Base-by-base conservation (phyloP, 2,329 filamentous ascomycete genomes). In the Nemania sp. region DNA sequence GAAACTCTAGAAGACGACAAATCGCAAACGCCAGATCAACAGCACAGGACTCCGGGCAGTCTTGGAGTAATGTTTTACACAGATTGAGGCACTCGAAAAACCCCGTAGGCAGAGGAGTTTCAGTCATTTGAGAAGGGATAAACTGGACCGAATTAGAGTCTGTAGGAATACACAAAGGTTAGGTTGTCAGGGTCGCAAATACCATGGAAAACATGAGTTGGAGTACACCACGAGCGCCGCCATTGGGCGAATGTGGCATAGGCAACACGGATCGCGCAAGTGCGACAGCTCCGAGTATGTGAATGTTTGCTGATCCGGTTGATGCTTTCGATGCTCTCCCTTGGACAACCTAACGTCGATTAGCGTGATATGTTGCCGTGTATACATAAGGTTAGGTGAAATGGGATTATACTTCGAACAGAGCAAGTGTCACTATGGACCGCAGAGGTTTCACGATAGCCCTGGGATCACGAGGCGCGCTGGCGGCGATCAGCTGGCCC, bases 231-330 rank as follows among this genome's bases (percentile, higher is more conserved):
- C 77, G 73, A 56, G 82, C 73, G 4, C 80, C 78, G 42, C 76
- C 72, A 19, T 74, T 68, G 0, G 73, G 69, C 0, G 68, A 63
- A 7, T 70, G 60, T 2, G 69, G 66, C 30, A 73, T 64, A 1
- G 77, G 77, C 5, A 76, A 63, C 52, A 75, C 74, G 39, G 70
- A 74, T 52, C 77, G 76, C 15, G 86, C 70, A n/a, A 87, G 68
- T 9, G 83, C 81, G 39, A 80, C 75, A 2, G 82, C 83, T 1
- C 84, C 84, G 61, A 79, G 74, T 40, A 86, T 77, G 64, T 87
- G 84, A 5, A 78, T 78, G 47, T 77, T 78, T 57, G 82, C 84
- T 17, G 76, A 76, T 14, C 75, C 70, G 17, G 80, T 74, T 20
- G 77, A 74, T 48, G 75, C 66, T 30, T 74, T 72, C 3, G 74